Evolutionary conservation across 441 rosid species (phyloP), one percentile per base, ranked within the genome.

Genomic region (Croton setiger): DNA sequence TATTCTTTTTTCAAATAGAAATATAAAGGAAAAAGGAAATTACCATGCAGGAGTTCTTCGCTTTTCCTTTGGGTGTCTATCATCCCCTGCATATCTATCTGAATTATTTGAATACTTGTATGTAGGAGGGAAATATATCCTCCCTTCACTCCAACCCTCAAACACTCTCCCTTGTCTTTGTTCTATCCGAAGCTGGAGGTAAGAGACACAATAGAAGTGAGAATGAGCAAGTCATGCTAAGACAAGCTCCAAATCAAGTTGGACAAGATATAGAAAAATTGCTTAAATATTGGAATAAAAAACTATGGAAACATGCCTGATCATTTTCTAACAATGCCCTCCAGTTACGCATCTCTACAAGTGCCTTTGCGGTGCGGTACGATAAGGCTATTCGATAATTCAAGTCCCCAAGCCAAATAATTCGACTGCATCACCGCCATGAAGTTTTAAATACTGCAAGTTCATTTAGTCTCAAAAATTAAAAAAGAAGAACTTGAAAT

Each of bases 331-430:
- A 74, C 83, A 96, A 80, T 31, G 85, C 88, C 66, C 84, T 86
- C 99, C 99, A 96, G 74, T 96, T 91, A 51, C 81, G 84, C 98
- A 96, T 96, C 88, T 93, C 98, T 10, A 96, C 98, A n/a, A 96
- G 96, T 52, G 98, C 94, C 80, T 85, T 96, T 51, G 95, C 97
- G 41, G 80, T 84, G 45, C 88, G 96, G 81, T 89, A 86, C 43
- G 96, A 86, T 44, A 96, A 80, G 43, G 98, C 94, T 66, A 93
- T 91, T 57, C 99, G 84, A 73, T 96, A 93, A 79, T 96, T 96
- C 81, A 96, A 80, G 81, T 96, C 99, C 69, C 99, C 99, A 35
- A 96, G 88, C 99, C 99, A 96, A 66, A 96, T 89, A 49, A 96
- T 75, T 61, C 90, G 91, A 80, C 99, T 96, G 81, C 75, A 80